Evolutionary conservation across 78 protist species (phyloP), one percentile per base, ranked within the genome.

Genomic region (Capsaspora owczarzaki): DNA sequence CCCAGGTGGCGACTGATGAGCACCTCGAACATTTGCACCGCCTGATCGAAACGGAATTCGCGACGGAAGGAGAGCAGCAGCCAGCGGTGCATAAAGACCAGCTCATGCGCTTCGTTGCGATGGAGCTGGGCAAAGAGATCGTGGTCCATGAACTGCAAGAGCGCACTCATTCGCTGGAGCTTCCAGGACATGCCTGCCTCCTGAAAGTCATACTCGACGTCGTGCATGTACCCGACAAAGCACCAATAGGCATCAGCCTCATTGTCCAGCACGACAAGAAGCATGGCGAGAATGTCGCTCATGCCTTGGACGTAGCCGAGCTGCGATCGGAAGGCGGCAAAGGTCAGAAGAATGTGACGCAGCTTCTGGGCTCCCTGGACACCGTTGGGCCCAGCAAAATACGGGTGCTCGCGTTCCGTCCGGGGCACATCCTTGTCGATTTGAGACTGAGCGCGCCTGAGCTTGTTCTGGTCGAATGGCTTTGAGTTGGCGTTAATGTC

Each of bases 261-360:
- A 2, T 76, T 69, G 29, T 14, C 46, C 46, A 76, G 14, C n/a
- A 76, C 80, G 5, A 20, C 68, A 19, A 76, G 31, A 19, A 76
- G 8, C 44, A 44, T 38, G 2, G 80, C 2, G 27, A 76, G 51
- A 14, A 76, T 2, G 31, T 76, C 80, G 46, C 43, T 76, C 80
- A 76, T 76, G 29, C 80, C 80, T 31, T 76, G 80, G 33, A 49
- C 68, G 68, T 53, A 76, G 44, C 80, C 66, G 14, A 76, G 33
- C 44, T 5, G 46, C 19, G 1, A 38, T 14, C 31, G 25, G 80
- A 8, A 29, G 0, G 29, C 5, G 33, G 71, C 4, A 69, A 47
- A 53, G n/a, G 71, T 53, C 46, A 4, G 3, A 5, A 76, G 66
- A 10, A 53, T 49, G 80, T 27, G 2, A 31, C 37, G 35, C 46